Conservation (phyloP, 441 rosid species). For the Adansonia grandidieri region DNA sequence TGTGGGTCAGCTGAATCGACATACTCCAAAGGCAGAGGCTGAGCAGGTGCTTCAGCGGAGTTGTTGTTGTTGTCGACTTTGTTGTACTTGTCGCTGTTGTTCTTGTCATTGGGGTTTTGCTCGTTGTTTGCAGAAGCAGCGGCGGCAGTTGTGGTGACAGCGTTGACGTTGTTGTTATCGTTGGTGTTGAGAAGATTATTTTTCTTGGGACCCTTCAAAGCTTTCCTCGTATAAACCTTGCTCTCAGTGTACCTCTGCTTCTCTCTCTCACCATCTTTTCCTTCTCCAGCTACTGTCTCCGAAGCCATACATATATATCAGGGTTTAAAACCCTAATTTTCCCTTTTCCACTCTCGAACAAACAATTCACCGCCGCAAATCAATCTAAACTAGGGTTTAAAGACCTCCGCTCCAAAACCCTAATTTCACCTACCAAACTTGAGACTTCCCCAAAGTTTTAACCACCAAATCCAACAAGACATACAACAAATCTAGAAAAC, state of each 20-base stretch:
- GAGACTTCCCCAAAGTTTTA: background rate
- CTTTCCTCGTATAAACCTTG: constrained; percentile 80
- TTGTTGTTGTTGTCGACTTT: constrained; percentile 23
- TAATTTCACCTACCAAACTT: background rate
- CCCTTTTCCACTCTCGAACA: background rate
- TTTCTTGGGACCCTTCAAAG: constrained; percentile 55
- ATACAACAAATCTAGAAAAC: background rate
- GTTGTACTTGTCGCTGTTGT: constrained; percentile 9
- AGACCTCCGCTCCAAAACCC: background rate
- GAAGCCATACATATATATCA: constrained; percentile 86
- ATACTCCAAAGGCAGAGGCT: constrained; percentile 35
- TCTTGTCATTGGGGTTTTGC: constrained; percentile 17
- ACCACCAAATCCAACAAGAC: background rate
- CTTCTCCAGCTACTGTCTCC: constrained; percentile 68
- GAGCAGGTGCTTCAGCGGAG: constrained; percentile 37
- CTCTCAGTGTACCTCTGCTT: constrained; percentile 58
- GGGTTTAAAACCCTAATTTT: constrained; percentile 59
- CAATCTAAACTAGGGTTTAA: constrained; percentile 30
- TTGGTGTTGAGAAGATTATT: constrained; percentile 30
- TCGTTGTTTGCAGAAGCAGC: background rate
- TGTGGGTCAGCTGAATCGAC: constrained; percentile 40
- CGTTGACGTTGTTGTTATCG: constrained; percentile 3
- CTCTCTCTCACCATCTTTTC: constrained; percentile 61
- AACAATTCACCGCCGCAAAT: constrained; percentile 9
- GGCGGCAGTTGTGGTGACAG: background rate